A percentile compares a stretch with the other conserved stretches of the same genome.
Conservation (phyloP, 257 asterid species). For the Forsythia viridissima region DNA sequence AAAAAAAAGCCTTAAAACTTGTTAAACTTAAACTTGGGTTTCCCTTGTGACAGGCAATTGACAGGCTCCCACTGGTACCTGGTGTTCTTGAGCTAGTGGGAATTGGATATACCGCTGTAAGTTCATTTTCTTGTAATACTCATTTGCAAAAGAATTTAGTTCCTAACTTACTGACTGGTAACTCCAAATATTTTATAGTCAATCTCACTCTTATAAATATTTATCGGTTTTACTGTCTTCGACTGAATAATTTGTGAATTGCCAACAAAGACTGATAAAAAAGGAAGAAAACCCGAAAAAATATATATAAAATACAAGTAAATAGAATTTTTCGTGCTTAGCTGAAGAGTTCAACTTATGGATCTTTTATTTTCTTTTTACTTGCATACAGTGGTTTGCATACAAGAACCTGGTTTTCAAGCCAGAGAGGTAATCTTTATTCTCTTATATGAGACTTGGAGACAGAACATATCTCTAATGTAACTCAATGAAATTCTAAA, state of each 20-base stretch:
- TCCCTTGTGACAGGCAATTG: constrained; percentile 60
- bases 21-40: neutral
- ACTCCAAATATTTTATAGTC: neutral
- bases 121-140: constrained; percentile 15
- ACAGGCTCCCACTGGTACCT: constrained; percentile 86
- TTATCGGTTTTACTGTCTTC: neutral
- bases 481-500: neutral
- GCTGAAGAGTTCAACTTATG: constrained; percentile 5
- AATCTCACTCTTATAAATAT: neutral
- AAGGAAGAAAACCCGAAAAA: neutral
- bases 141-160: neutral
- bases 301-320: neutral
- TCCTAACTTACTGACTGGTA: neutral
- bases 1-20: neutral
- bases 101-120: constrained; percentile 83
- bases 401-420: constrained; percentile 65
- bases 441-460: neutral
- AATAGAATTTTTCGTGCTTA: neutral
- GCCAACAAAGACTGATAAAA: neutral
- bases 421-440: constrained; percentile 58
- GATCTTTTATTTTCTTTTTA: neutral
- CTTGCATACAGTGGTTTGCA: constrained; percentile 71
- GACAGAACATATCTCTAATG: neutral
- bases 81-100: constrained; percentile 89
- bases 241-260: neutral